phyloP scores from a whole-genome alignment of 495 filamentous ascomycete species.

The Aspergillus ellipticus region DNA sequence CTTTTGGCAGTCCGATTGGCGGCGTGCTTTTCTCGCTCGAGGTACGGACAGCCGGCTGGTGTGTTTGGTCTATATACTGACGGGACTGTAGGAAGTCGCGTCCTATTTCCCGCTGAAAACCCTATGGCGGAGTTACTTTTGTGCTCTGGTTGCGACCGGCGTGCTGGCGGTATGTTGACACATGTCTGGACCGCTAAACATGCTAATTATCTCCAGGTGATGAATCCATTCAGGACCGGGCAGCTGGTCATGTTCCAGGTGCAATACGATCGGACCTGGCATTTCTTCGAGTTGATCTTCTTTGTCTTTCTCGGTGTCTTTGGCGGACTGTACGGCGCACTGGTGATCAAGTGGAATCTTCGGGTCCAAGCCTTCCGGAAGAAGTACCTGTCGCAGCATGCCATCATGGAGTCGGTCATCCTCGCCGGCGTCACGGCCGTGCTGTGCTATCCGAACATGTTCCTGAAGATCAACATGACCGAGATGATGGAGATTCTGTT shows the following conservation, averaged over 20 bases:
- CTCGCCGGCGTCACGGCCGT: conserved; percentile 81
- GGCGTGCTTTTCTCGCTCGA: conserved; percentile 95
- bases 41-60: conserved; percentile 29
- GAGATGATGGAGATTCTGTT: conserved; percentile 99
- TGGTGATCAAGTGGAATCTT: conserved; percentile 98
- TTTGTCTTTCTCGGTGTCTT: conserved; percentile 90
- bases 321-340: conserved; percentile 91
- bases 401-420: conserved; percentile 82
- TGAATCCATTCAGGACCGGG: conserved; percentile 98
- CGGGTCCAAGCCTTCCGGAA: conserved; percentile 89
- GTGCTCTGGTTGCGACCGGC: conserved; percentile 91
- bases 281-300: conserved; percentile 94
- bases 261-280: conserved; percentile 92
- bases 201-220: conserved; percentile 46
- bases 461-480: conserved; percentile 96
- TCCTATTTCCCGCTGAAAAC: conserved; percentile 96
- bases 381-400: conserved; percentile 82
- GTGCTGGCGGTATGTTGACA: conserved; percentile 64
- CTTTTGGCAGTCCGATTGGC: conserved; percentile 95
- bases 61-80: conserved; percentile 14
- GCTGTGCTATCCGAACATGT: conserved; percentile 94
- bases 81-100: conserved; percentile 72
- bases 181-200: conserved; percentile 2
- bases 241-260: conserved; percentile 99
- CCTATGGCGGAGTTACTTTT: conserved; percentile 97